These are phyloP conservation scores for Amanita inopinata DNA, from an alignment of 768 basidiomycete species.

Conservation along the genomic window DNA sequence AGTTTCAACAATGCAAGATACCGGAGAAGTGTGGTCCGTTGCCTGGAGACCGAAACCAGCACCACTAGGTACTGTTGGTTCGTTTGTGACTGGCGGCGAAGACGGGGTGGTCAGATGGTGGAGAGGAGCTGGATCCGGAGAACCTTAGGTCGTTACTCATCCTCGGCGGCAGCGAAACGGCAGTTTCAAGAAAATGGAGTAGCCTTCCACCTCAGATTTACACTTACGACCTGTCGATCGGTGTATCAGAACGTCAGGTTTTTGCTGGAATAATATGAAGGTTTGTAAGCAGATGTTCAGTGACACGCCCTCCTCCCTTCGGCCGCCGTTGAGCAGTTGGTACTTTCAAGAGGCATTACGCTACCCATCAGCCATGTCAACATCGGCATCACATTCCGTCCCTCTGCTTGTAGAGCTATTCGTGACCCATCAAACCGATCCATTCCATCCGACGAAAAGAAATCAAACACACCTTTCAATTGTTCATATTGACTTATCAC, in stretches of 20 bases:
- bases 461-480: constrained; percentile 23
- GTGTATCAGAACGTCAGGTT: no score
- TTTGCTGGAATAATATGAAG: background rate
- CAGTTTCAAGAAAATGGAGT: no score
- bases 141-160: no score
- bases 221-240: no score
- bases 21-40: constrained; percentile 77
- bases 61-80: constrained; percentile 43
- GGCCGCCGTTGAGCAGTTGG: constrained; percentile 6
- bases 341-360: constrained; percentile 32
- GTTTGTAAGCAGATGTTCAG: background rate
- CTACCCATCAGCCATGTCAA: constrained; percentile 34
- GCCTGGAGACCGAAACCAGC: constrained; percentile 67
- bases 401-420: constrained; percentile 22
- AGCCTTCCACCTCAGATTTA: no score
- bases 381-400: constrained; percentile 20
- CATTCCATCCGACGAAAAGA: background rate
- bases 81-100: constrained; percentile 68
- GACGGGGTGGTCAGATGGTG: constrained; percentile 72
- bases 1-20: constrained; percentile 71
- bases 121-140: constrained; percentile 51
- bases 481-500: constrained; percentile 27
- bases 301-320: no score
- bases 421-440: background rate
- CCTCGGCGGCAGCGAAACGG: no score